Evolutionary conservation across 805 yeast species (phyloP), one percentile per base, ranked within the genome.

Genomic region (Clavispora asparagi): DNA sequence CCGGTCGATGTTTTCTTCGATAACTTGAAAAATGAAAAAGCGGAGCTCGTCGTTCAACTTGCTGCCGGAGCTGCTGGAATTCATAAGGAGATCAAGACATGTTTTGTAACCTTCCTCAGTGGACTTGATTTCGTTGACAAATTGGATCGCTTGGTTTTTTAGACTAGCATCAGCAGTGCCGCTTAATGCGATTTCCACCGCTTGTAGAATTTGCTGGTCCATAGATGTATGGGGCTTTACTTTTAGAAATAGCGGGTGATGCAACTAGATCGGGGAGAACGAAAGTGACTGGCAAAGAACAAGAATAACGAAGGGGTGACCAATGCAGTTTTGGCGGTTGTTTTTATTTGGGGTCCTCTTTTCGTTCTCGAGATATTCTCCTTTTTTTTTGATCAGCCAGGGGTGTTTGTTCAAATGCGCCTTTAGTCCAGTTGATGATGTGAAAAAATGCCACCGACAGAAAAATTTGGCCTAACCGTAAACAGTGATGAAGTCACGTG

Each of bases 111-210:
- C 83, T 47, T 79, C 77, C 26, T 69, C 70, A 5, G 83, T 73
- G 31, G 74, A 55, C 55, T 81, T 81, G 55, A 81, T 64, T 49
- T 76, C 77, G 49, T 72, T 71, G 52, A 80, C 75, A 59, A 77
- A 80, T 23, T 72, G 73, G 45, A 75, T 64, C 13, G 84, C 81
- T 55, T 74, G 73, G 43, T 51, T 51, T 38, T 54, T 52, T 44
- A 88, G 68, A 36, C 60, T 70, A 13, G 74, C 68, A 61, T 85
- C 88, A 9, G 83, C 77, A 25, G 82, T 72, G 28, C 87, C 84
- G 62, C 82, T 81, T 44, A 86, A 77, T 7, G 96, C 96, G 51
- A 89, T 81, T 51, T 80, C 83, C 41, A 91, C 94, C 37, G 96
- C 97, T 68, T 88, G 94, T 63, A 80, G 88, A 58, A 91, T 84